Conservation (phyloP, 352 stramenopile genomes). For the Globisporangium camurandrum region DNA sequence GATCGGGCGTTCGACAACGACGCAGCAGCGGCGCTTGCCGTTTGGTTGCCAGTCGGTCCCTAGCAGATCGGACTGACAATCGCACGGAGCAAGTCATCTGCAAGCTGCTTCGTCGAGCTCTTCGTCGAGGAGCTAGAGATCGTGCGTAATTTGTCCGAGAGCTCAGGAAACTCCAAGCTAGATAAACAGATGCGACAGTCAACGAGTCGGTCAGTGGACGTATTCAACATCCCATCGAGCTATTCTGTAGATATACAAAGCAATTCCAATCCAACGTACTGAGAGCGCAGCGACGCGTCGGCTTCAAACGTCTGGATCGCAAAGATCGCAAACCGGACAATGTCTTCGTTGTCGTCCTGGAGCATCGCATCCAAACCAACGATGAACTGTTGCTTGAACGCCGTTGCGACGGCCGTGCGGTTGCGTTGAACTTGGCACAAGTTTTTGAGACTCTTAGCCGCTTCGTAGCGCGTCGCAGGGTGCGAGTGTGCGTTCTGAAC, state of each 20-base stretch:
- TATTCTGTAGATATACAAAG: too few species aligned
- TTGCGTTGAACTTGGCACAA: slow-evolving; percentile 50
- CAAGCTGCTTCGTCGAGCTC: slow-evolving; percentile 65
- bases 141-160: slow-evolving; percentile 49
- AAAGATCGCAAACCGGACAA: slow-evolving; percentile 69
- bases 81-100: slow-evolving; percentile 53
- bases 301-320: slow-evolving; percentile 61
- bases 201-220: too few species aligned
- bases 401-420: slow-evolving; percentile 30
- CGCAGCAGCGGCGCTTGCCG: too few species aligned
- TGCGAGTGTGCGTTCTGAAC: slow-evolving; percentile 38
- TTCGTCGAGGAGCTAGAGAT: slow-evolving; percentile 56
- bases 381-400: slow-evolving; percentile 45
- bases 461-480: slow-evolving; percentile 53
- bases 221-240: too few species aligned
- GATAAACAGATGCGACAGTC: too few species aligned
- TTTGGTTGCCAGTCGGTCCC: slow-evolving; percentile 9
- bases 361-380: slow-evolving; percentile 50
- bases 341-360: slow-evolving; percentile 62
- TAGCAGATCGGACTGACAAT: slow-evolving; percentile 48
- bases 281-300: slow-evolving; percentile 34
- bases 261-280: slow-evolving; percentile 28
- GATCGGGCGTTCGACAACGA: too few species aligned
- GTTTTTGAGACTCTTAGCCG: slow-evolving; percentile 70
- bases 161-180: slow-evolving; percentile 40